Base-by-base conservation (phyloP, 176 grass and related monocot genomes). In the Oryza brachyantha region DNA sequence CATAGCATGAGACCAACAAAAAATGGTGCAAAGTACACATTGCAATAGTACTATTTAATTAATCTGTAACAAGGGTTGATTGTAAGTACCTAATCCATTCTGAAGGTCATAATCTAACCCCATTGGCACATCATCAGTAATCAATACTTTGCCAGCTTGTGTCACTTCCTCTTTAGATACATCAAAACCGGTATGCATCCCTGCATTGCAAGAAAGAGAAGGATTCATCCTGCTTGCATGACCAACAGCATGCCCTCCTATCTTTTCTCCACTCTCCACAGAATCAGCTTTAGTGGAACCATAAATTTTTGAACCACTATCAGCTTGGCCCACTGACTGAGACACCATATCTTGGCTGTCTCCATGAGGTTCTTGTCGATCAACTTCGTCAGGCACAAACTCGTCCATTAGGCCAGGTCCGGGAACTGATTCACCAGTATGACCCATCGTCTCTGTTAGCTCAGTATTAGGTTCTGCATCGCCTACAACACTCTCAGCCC, bases 121-220 rank as follows among this genome's bases (percentile, higher is more conserved):
- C 36, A 71, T 81, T 80, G 54, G 50, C 36, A 65, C 86, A 87
- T 89, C 88, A 81, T 83, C 72, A 43, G 79, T 54, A 22, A 29
- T 69, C 50, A 70, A 54, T 37, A 61, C 69, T 72, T 88, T 96
- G 71, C 90, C 83, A 54, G 55, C 79, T 72, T 98, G 96, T 48
- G 90, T 94, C 80, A 91, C 92, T 34, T 94, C 92, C 72, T 94
- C 96, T 83, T 94, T 93, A 60, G 85, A 92, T 72, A 68, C 77
- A 64, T 93, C 96, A 71, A 81, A 80, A 41, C 77, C 32, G 7
- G 85, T 88, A 80, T 81, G 87, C 61, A 87, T 83, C 72, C 88
- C 90, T 64, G 92, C 92, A 40, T 98, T 98, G 80, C 96, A 98
- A 86, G 92, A 95, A 57, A 95, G 92, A 6, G 96, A 98, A 81